Conservation (phyloP, 257 asterid genomes). For the Thymus quinquecostatus region DNA sequence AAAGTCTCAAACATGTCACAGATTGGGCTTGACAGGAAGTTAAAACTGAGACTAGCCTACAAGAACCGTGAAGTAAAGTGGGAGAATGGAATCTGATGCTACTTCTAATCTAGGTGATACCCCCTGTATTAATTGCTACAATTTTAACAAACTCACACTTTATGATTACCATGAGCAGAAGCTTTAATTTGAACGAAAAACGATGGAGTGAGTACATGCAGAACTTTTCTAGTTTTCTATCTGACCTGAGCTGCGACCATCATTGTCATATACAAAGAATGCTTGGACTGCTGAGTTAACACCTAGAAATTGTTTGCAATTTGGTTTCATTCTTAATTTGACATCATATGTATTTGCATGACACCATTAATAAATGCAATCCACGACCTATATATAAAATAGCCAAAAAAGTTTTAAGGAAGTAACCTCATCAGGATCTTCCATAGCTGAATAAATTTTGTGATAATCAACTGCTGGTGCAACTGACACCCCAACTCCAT, state of each 20-base stretch:
- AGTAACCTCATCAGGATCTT: slow-evolving; percentile 74
- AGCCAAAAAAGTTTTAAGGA: neutral
- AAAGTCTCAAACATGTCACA: no score
- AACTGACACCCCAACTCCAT: slow-evolving; percentile 83
- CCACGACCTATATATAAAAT: neutral
- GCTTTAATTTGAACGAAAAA: neutral
- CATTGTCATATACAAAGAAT: neutral
- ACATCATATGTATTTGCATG: neutral
- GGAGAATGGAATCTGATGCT: no score
- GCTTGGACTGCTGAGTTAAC: neutral
- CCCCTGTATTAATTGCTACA: no score
- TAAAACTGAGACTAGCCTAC: no score
- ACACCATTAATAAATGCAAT: neutral
- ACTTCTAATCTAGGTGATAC: no score
- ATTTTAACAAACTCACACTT: neutral
- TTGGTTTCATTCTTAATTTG: slow-evolving; percentile 1
- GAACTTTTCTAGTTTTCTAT: neutral
- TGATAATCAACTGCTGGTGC: slow-evolving; percentile 56
- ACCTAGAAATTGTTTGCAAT: neutral
- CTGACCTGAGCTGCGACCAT: neutral
- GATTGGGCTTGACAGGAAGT: no score
- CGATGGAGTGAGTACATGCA: neutral
- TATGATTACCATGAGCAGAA: neutral
- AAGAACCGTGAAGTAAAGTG: no score
- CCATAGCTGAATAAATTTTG: slow-evolving; percentile 53